Evolutionary conservation across 2,329 filamentous ascomycete species (phyloP).

Genomic region (Fusarium chaquense): DNA sequence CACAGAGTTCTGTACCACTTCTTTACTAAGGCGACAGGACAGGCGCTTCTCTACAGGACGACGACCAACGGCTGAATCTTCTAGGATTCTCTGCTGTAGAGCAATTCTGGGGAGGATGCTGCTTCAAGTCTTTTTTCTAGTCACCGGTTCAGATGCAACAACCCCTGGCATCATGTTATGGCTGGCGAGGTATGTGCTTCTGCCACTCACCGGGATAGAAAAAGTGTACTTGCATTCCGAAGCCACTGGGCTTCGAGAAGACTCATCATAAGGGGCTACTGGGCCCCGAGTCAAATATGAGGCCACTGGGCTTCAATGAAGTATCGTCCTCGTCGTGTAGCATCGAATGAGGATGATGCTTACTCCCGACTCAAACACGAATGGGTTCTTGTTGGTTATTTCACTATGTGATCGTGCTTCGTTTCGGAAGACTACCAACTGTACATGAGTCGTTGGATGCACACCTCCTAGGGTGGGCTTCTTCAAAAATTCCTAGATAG

Average conservation of each 20-base stretch:
- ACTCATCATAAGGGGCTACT: slow-evolving; percentile 28
- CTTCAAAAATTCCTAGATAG: slow-evolving; percentile 22
- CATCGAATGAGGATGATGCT: slow-evolving; percentile 17
- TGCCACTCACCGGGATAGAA: slow-evolving; percentile 11
- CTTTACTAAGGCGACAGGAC: not conserved
- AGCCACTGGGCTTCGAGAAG: slow-evolving; percentile 37
- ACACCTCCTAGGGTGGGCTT: slow-evolving; percentile 38
- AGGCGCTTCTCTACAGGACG: slow-evolving; percentile 15
- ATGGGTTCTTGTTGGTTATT: slow-evolving; percentile 38
- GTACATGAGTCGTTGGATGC: slow-evolving; percentile 39
- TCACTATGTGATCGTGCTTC: slow-evolving; percentile 34
- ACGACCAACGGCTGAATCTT: not conserved
- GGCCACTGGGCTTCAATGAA: slow-evolving; percentile 27
- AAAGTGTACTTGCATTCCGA: slow-evolving; percentile 28
- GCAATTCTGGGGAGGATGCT: slow-evolving; percentile 5
- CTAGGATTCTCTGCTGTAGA: slow-evolving; percentile 7
- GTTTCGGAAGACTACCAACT: slow-evolving; percentile 41
- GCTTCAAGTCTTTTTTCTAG: slow-evolving; percentile 18
- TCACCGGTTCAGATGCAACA: slow-evolving; percentile 16
- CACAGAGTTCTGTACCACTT: not conserved
- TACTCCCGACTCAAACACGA: slow-evolving; percentile 25
- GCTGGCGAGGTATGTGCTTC: slow-evolving; percentile 11
- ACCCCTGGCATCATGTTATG: not conserved
- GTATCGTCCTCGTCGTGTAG: slow-evolving; percentile 17
- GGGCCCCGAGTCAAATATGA: slow-evolving; percentile 24